Evolutionary conservation across 345 rosid genomes (phyloP).

Genomic region (Orychophragmus violaceus): DNA sequence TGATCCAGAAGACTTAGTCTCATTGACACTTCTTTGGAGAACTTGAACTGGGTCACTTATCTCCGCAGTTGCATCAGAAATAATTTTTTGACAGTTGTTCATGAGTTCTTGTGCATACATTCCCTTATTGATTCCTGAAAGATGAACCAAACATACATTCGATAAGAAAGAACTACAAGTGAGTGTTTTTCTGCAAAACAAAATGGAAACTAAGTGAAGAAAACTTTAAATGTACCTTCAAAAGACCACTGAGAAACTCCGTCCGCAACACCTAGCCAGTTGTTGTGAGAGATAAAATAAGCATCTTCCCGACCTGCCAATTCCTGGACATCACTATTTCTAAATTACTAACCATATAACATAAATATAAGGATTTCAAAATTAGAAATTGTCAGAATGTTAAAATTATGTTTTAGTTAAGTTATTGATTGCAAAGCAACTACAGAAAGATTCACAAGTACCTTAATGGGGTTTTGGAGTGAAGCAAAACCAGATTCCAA

Average conservation of each 20-base stretch:
- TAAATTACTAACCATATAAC: slow-evolving; percentile 38
- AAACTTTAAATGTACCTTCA: slow-evolving; percentile 40
- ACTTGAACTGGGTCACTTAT: slow-evolving; percentile 46
- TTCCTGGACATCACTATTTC: slow-evolving; percentile 75
- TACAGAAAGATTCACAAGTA: slow-evolving; percentile 22
- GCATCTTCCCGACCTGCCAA: slow-evolving; percentile 85
- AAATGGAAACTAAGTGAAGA: neutral
- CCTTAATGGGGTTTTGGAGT: slow-evolving; percentile 57
- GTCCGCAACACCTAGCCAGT: slow-evolving; percentile 80
- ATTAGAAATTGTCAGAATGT: neutral
- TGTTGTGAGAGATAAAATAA: slow-evolving; percentile 44
- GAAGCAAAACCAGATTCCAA: slow-evolving; percentile 56
- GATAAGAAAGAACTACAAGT: neutral
- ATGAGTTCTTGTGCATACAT: slow-evolving; percentile 48
- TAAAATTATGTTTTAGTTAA: neutral
- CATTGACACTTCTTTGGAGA: slow-evolving; percentile 44
- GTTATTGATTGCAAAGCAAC: neutral
- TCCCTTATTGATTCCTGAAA: slow-evolving; percentile 47
- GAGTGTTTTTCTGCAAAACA: neutral
- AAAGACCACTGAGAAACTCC: slow-evolving; percentile 75
- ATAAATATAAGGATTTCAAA: neutral
- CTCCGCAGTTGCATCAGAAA: slow-evolving; percentile 31
- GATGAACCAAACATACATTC: slow-evolving; percentile 13
- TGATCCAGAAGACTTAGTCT: slow-evolving; percentile 48
- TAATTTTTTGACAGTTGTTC: slow-evolving; percentile 46